phyloP scores from a whole-genome alignment of 78 protist species.

The Carpediemonas membranifera region DNA sequence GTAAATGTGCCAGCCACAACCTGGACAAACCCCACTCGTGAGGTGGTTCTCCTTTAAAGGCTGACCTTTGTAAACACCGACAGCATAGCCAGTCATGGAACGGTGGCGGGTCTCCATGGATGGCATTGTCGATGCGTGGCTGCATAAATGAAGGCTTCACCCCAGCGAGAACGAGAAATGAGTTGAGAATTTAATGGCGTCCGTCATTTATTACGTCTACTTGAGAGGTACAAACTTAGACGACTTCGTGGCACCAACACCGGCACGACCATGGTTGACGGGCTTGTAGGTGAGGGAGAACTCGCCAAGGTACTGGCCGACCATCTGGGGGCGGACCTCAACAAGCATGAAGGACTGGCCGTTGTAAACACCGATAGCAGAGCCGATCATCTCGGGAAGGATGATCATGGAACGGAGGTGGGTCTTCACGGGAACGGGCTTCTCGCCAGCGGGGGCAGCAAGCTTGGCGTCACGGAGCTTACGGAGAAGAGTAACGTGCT shows the following conservation, averaged over 20 bases:
- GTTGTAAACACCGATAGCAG: slow-evolving; percentile 95
- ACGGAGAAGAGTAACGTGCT: slow-evolving; percentile 68
- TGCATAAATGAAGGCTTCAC: too few species aligned
- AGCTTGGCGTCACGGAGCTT: slow-evolving; percentile 46
- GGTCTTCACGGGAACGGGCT: slow-evolving; percentile 93
- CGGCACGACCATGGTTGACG: slow-evolving; percentile 96
- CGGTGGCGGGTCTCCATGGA: too few species aligned
- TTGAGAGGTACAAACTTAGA: slow-evolving; percentile 91
- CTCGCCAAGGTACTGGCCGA: slow-evolving; percentile 97
- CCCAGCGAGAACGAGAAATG: too few species aligned
- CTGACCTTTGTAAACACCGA: too few species aligned
- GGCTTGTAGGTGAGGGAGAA: slow-evolving; percentile 97
- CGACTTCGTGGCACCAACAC: slow-evolving; percentile 92
- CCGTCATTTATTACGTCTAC: too few species aligned
- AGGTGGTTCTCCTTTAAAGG: too few species aligned
- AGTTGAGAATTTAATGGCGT: too few species aligned
- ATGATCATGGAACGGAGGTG: slow-evolving; percentile 95
- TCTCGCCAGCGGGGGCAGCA: slow-evolving; percentile 63
- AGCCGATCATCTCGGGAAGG: slow-evolving; percentile 98
- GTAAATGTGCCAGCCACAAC: too few species aligned
- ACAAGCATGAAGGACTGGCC: slow-evolving; percentile 91
- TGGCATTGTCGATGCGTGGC: too few species aligned
- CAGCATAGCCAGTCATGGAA: too few species aligned
- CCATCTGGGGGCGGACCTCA: slow-evolving; percentile 94
- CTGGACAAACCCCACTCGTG: too few species aligned